Evolutionary conservation across 495 filamentous ascomycete genomes (phyloP).

Genomic region (Aspergillus leporis): DNA sequence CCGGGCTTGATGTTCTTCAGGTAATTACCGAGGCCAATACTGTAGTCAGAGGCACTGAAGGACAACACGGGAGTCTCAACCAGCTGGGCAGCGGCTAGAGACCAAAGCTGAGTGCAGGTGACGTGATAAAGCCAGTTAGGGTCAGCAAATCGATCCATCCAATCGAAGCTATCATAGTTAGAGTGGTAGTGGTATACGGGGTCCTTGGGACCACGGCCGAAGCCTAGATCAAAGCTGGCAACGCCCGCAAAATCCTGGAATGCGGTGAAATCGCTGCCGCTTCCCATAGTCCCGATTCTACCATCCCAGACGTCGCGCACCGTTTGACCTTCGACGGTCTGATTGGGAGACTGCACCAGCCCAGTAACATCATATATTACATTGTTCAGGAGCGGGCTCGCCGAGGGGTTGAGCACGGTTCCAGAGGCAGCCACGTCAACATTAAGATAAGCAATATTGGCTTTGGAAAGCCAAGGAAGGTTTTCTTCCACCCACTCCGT

Average conservation of each 20-base stretch:
- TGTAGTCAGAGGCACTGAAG: slow-evolving; percentile 52
- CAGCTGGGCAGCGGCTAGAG: slow-evolving; percentile 46
- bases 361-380: slow-evolving; percentile 68
- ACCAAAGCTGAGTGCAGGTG: slow-evolving; percentile 60
- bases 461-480: slow-evolving; percentile 74
- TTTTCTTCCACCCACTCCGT: slow-evolving; percentile 83
- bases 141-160: slow-evolving; percentile 74
- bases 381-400: slow-evolving; percentile 76
- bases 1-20: slow-evolving; percentile 54
- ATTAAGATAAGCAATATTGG: slow-evolving; percentile 75
- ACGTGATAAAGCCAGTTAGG: slow-evolving; percentile 61
- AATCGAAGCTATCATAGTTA: slow-evolving; percentile 74
- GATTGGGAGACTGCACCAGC: slow-evolving; percentile 76
- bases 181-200: slow-evolving; percentile 76
- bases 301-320: slow-evolving; percentile 62
- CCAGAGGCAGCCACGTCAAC: slow-evolving; percentile 65
- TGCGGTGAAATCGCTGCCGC: slow-evolving; percentile 72
- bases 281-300: slow-evolving; percentile 66
- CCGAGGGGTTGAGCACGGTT: slow-evolving; percentile 44
- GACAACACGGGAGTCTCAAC: slow-evolving; percentile 49
- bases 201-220: slow-evolving; percentile 38
- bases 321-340: slow-evolving; percentile 63
- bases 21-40: slow-evolving; percentile 44
- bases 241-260: slow-evolving; percentile 76
- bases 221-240: slow-evolving; percentile 63